Percentiles rank a stretch among this genome's conserved stretches.
Evolutionary conservation across 768 basidiomycete genomes (phyloP).

Genomic region (Suillus spraguei): DNA sequence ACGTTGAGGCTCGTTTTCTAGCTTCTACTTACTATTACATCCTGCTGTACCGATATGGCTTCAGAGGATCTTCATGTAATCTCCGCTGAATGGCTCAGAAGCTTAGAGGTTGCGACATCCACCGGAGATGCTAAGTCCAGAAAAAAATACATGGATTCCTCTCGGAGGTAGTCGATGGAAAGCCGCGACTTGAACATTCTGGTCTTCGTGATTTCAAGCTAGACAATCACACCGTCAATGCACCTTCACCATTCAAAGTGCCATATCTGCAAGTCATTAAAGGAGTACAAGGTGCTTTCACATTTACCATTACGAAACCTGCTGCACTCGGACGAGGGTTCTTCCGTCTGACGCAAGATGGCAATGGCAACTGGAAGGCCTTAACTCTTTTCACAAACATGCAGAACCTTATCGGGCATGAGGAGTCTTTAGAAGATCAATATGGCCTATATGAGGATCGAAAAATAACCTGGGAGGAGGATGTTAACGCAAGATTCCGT

Average conservation of each 20-base stretch:
- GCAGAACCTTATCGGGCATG: neutral
- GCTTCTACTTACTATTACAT: too few species aligned
- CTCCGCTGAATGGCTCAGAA: neutral
- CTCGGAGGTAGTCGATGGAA: neutral
- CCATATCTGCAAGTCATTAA: neutral
- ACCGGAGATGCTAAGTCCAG: neutral
- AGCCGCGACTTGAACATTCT: neutral
- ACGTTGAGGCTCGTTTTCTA: too few species aligned
- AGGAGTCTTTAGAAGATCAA: neutral
- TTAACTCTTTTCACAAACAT: neutral
- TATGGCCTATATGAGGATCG: neutral
- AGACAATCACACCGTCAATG: neutral
- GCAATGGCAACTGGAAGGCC: neutral
- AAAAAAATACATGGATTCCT: neutral
- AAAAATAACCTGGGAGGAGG: neutral
- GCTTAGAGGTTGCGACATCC: neutral
- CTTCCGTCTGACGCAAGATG: neutral
- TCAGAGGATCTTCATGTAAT: neutral
- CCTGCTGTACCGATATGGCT: neutral
- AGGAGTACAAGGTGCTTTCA: neutral
- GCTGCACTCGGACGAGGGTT: neutral
- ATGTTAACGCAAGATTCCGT: neutral
- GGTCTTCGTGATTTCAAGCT: neutral
- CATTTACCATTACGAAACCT: neutral
- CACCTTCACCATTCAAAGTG: neutral